Conservation (phyloP, 768 basidiomycete genomes). For the Rhizopogon vesiculosus region DNA sequence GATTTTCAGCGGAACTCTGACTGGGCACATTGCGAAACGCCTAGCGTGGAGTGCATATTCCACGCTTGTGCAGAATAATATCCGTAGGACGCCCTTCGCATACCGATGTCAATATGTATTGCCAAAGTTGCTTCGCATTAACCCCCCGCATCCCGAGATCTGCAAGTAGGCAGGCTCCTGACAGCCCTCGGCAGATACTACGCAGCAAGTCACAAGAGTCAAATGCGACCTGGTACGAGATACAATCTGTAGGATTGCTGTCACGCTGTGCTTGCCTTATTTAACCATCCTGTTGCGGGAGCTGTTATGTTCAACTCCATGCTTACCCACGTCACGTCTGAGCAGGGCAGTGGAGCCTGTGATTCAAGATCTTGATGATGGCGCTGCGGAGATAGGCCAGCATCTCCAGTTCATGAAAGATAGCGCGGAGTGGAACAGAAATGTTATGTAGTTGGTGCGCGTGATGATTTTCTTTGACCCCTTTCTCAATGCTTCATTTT, state of each 20-base stretch:
- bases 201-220: slow-evolving; percentile 88
- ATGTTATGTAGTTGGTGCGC: too few species aligned
- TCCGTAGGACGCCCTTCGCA: slow-evolving; percentile 84
- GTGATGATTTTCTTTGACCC: too few species aligned
- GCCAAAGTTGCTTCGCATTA: slow-evolving; percentile 80
- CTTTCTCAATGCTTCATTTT: too few species aligned
- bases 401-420: too few species aligned
- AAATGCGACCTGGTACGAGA: slow-evolving; percentile 84
- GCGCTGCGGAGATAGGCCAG: slow-evolving; percentile 58
- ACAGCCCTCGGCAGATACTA: slow-evolving; percentile 86
- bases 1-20: slow-evolving; percentile 67
- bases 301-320: slow-evolving; percentile 75
- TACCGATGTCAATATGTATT: slow-evolving; percentile 86
- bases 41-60: slow-evolving; percentile 85
- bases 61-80: slow-evolving; percentile 72
- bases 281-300: slow-evolving; percentile 74
- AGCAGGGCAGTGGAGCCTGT: slow-evolving; percentile 35
- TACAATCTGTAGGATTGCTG: slow-evolving; percentile 74
- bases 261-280: slow-evolving; percentile 66
- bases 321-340: slow-evolving; percentile 69
- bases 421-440: too few species aligned
- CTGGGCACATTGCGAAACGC: slow-evolving; percentile 71
- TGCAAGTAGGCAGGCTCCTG: slow-evolving; percentile 71
- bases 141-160: slow-evolving; percentile 54
- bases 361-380: slow-evolving; percentile 68